phyloP scores from a whole-genome alignment of 805 yeast genomes.

The Hanseniaspora thailandica region DNA sequence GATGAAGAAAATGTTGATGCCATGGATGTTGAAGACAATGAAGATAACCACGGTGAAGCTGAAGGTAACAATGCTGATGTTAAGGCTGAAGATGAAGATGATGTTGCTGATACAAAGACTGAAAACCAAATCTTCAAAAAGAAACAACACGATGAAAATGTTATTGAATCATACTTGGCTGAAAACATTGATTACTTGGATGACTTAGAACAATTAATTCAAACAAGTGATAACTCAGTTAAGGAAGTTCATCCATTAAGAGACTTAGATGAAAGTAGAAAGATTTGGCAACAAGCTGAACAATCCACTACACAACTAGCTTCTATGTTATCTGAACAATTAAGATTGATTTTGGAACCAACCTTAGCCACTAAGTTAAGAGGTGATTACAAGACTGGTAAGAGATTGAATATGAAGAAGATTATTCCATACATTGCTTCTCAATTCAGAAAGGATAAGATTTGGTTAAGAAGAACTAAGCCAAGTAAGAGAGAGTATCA shows the following conservation, averaged over 20 bases:
- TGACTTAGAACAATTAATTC: constrained; percentile 28
- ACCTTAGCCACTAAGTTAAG: constrained; percentile 86
- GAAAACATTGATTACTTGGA: constrained; percentile 27
- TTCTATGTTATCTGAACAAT: constrained; percentile 79
- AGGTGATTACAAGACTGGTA: constrained; percentile 97
- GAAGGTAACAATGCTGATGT: constrained; percentile 25
- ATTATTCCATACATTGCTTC: constrained; percentile 97
- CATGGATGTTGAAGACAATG: constrained; percentile 26
- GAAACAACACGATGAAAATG: constrained; percentile 30
- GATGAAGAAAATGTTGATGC: constrained; percentile 28
- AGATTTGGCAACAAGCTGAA: constrained; percentile 74
- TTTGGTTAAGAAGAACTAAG: constrained; percentile 94
- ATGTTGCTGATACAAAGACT: constrained; percentile 39
- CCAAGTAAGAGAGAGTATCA: constrained; percentile 96
- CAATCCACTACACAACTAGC: constrained; percentile 78
- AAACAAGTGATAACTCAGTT: constrained; percentile 26
- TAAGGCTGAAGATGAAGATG: constrained; percentile 30
- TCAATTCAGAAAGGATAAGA: constrained; percentile 92
- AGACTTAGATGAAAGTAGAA: constrained; percentile 54
- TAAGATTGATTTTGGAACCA: constrained; percentile 86
- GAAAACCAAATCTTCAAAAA: constrained; percentile 40
- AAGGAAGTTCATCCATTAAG: constrained; percentile 34
- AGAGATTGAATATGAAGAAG: constrained; percentile 90
- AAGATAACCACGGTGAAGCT: constrained; percentile 18
- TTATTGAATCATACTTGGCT: constrained; percentile 15